Evolutionary conservation across 352 stramenopile species (phyloP), one percentile per base, ranked within the genome.

Genomic region (Pythium rhizo-oryzae): DNA sequence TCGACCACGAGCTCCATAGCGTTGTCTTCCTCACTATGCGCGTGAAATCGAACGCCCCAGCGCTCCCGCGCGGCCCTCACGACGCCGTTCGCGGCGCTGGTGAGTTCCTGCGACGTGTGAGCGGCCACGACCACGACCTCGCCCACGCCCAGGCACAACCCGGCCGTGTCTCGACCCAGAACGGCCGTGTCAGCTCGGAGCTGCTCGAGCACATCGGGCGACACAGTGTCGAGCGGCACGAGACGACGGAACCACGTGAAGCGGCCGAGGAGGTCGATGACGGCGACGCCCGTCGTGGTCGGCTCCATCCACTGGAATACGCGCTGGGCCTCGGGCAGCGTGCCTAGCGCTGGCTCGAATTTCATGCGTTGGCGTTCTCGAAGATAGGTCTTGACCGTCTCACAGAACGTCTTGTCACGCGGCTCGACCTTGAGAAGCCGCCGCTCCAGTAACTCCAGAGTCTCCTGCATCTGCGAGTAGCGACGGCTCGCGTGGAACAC

Each of bases 391-490:
- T 41, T 41, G 7, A 41, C 35, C 35, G 35, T 41, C 35, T 41
- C 35, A 41, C 35, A 41, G 12, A 41, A 41, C 35, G 35, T 41
- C n/a, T n/a, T n/a, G n/a, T n/a, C n/a, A 28, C 58, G 58, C 58
- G 54, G 58, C 46, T 55, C 46, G 25, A 49, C 2, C 25, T 49
- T 55, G 44, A 65, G 58, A 18, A 65, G n/a, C 23, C 58, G 25
- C 5, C 58, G 46, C 46, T 65, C 58, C 24, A 63, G 5, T 15
- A 63, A 18, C 28, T 44, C 57, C 9, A 52, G 28, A 23, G 52
- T 18, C 25, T 63, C 57, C 7, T 33, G 2, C 13, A 43, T 43
- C 28, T 63, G 57, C 24, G 57, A 4, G 2, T 18, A 15, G 6
- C 25, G 41, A 2, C 25, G 12, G 25, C 7, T 15, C 43, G 44